Percentiles rank a stretch among this genome's conserved stretches.
These are phyloP conservation scores for Pterulicium gracile DNA, from an alignment of 1,284 basidiomycete genomes.

Conservation along the genomic window DNA sequence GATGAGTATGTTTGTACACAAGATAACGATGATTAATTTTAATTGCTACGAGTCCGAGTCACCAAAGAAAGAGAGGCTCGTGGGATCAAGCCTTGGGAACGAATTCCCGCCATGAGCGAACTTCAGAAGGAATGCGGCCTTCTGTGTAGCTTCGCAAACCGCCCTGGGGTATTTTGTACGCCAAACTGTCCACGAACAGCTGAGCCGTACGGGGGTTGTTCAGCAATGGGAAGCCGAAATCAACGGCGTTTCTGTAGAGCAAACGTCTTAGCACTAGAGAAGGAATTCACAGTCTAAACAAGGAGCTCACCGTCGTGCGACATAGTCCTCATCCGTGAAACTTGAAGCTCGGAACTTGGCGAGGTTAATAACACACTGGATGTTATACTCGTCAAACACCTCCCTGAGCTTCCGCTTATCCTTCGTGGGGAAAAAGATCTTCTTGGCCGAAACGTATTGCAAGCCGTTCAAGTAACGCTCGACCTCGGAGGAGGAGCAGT, in stretches of 20 bases:
- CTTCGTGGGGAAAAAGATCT: constrained; percentile 93
- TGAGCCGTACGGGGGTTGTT: constrained; percentile 88
- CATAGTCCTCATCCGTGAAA: constrained; percentile 91
- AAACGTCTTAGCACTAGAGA: constrained; percentile 8
- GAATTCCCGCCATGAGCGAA: constrained; percentile 86
- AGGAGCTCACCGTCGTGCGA: constrained; percentile 64
- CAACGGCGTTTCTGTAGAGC: constrained; percentile 71
- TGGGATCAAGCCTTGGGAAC: constrained; percentile 45
- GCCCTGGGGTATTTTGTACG: constrained; percentile 79
- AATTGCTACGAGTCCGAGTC: constrained; percentile 6
- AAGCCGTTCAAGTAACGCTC: constrained; percentile 80
- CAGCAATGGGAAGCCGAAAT: constrained; percentile 84
- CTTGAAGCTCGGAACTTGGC: constrained; percentile 73
- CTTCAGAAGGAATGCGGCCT: constrained; percentile 88
- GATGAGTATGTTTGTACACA: no score
- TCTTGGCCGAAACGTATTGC: constrained; percentile 72
- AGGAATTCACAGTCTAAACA: constrained; percentile 6
- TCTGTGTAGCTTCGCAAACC: constrained; percentile 79
- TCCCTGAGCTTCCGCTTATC: constrained; percentile 95
- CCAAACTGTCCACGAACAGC: constrained; percentile 87
- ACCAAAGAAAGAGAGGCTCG: no score
- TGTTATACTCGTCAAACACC: constrained; percentile 90
- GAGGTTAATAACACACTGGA: constrained; percentile 93
- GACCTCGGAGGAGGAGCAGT: constrained; percentile 74
- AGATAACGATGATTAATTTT: no score